A percentile compares a stretch with the other conserved stretches of the same genome.
Conservation (phyloP, 164 flowering plant species). For the Magnolia kwangsiensis region DNA sequence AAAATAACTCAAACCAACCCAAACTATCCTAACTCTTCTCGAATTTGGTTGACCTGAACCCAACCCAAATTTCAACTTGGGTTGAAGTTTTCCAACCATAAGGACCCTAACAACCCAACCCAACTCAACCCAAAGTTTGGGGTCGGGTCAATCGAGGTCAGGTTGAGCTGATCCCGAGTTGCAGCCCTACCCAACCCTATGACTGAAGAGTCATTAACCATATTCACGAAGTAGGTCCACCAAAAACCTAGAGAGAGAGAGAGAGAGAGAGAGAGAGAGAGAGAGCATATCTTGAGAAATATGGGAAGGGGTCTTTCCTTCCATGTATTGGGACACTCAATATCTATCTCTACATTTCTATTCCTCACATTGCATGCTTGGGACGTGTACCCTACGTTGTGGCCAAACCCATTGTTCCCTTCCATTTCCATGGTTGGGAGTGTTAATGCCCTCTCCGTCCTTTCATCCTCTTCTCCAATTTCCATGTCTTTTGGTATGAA, state of each 20-base stretch:
- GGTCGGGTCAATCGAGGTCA: not conserved
- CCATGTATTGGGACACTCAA: constrained; percentile 16
- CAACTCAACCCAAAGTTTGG: not conserved
- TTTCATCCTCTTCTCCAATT: constrained; percentile 34
- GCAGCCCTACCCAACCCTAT: not conserved
- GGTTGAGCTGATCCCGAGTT: not conserved
- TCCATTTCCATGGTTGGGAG: constrained; percentile 63
- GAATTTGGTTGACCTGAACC: too few species aligned
- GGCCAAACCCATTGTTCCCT: constrained; percentile 73
- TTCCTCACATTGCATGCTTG: constrained; percentile 50
- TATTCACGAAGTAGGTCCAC: too few species aligned
- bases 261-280: not conserved
- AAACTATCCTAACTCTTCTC: too few species aligned
- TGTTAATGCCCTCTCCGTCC: constrained; percentile 43
- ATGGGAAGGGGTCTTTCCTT: constrained; percentile 67
- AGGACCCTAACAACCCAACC: not conserved
- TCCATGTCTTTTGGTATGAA: constrained; percentile 31
- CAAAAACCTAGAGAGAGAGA: not conserved
- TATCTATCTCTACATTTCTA: constrained; percentile 53
- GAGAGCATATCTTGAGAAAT: constrained; percentile 54
- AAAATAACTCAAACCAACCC: too few species aligned
- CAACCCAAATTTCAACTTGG: too few species aligned
- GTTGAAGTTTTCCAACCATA: too few species aligned
- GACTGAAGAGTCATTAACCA: too few species aligned
- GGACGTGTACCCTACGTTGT: constrained; percentile 65